Base-by-base conservation (phyloP, 2,329 filamentous ascomycete species). In the Pyricularia pennisetigena region DNA sequence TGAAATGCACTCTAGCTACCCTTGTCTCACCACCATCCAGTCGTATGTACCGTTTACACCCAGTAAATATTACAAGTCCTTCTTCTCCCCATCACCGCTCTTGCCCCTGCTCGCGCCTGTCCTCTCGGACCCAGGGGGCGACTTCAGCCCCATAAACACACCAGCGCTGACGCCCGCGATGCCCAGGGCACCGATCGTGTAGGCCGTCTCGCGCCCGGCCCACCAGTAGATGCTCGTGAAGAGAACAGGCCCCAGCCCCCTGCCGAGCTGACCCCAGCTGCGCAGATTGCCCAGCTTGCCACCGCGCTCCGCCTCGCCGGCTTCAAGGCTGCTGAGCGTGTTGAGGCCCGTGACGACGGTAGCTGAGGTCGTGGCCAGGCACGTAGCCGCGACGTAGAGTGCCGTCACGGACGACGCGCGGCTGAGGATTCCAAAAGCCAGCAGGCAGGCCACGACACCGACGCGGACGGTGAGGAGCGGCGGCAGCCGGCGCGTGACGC, bases 221-320 rank as follows among this genome's bases (percentile, higher is more conserved):
- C 95, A 99, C 95, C 95, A 99, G 80, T 99, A 99, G 68, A 99
- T 82, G 65, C 92, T 93, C 70, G 95, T 98, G 76, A 99, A 99
- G 49, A 97, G 80, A 4, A 99, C 78, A 0, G 95, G 95, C 0
- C 95, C 95, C 12, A 97, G 78, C 0, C 94, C 93, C 41, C 95
- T 86, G 2, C 95, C 95, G 4, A 94, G 85, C 82, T 99, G 95
- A 6, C 95, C 94, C 88, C 83, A 88, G 72, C 85, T 88, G 30
- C 95, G 85, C 72, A 98, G 84, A 69, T 92, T 89, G 3, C 95
- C 95, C 67, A 99, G 81, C 75, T 97, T 96, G 64, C 89, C 89
- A 3, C 95, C 95, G 59, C 94, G 85, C 79, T 98, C 94, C 54
- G 85, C 86, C 70, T 90, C 89, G 63, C 82, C 83, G 0, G 94